Conservation (phyloP, 1,284 basidiomycete species). For the Microbotryum violaceum region DNA sequence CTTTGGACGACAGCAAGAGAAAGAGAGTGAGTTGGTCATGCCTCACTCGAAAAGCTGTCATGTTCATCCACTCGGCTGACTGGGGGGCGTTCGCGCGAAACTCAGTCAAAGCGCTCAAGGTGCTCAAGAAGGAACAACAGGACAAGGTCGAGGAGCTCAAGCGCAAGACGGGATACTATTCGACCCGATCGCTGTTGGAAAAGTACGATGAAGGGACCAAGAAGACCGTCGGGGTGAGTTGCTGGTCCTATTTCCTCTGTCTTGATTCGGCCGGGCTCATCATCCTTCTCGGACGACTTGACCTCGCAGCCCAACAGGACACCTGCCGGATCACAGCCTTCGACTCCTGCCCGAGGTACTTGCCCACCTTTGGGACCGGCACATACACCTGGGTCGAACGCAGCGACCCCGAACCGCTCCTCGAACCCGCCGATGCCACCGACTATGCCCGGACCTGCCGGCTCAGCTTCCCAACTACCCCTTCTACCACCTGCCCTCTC, state of each 20-base stretch:
- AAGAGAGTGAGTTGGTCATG: conserved; percentile 59
- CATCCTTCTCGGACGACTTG: too few relatives aligned
- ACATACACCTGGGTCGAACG: too few relatives aligned
- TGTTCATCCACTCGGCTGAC: background rate
- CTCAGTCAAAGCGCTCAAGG: conserved; percentile 64
- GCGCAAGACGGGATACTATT: conserved; percentile 92
- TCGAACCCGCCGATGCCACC: too few relatives aligned
- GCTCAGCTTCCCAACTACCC: conserved; percentile 26
- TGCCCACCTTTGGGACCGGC: too few relatives aligned
- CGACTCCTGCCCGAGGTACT: too few relatives aligned
- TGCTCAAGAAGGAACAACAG: conserved; percentile 68
- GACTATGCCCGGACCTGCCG: too few relatives aligned
- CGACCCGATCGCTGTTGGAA: conserved; percentile 80
- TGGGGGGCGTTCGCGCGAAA: background rate
- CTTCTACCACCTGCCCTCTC: conserved; percentile 29
- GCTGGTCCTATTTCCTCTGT: too few relatives aligned
- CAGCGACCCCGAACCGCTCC: too few relatives aligned
- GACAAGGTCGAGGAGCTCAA: conserved; percentile 93
- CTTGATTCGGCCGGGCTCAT: too few relatives aligned
- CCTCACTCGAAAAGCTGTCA: background rate
- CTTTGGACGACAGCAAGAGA: conserved; percentile 74
- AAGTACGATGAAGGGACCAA: conserved; percentile 64
- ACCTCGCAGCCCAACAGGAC: too few relatives aligned
- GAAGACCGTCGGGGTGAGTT: conserved; percentile 14
- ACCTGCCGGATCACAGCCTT: too few relatives aligned